Evolutionary conservation across 768 basidiomycete genomes (phyloP).

Genomic region (Dendrothele bispora): DNA sequence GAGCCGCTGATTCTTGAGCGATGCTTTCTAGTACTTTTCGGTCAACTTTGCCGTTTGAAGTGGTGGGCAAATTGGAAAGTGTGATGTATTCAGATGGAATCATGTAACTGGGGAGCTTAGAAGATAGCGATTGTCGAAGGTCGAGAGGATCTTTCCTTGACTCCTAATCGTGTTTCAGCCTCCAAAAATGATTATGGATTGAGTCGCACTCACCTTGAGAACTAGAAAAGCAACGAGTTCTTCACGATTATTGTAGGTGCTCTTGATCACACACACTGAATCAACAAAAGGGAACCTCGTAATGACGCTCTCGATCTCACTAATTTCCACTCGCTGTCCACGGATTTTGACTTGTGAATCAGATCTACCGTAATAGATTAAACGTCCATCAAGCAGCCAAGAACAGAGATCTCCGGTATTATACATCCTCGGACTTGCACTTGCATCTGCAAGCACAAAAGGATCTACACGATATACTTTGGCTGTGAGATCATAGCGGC

Average conservation of each 20-base stretch:
- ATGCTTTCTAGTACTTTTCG: background rate
- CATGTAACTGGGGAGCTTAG: constrained; percentile 2
- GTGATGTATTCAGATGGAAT: background rate
- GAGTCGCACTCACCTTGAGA: background rate
- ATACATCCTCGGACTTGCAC: too few species aligned
- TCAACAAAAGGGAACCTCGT: too few species aligned
- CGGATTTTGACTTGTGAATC: too few species aligned
- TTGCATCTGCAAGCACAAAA: too few species aligned
- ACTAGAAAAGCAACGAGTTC: constrained; percentile 1
- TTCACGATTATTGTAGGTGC: background rate
- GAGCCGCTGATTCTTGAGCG: background rate
- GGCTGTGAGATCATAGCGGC: too few species aligned
- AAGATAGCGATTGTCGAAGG: background rate
- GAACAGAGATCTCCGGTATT: too few species aligned
- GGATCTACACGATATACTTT: too few species aligned
- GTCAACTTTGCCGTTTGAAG: background rate
- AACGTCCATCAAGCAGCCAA: too few species aligned
- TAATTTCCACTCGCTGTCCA: too few species aligned
- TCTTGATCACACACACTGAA: background rate
- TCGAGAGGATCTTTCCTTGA: background rate
- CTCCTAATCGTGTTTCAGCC: background rate
- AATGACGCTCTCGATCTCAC: too few species aligned
- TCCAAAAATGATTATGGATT: too few species aligned
- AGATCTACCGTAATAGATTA: too few species aligned
- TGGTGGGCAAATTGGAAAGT: background rate